Evolutionary conservation across 129 eudicot genomes (phyloP), one percentile per base, ranked within the genome.

Genomic region (Ambrosia artemisiifolia): DNA sequence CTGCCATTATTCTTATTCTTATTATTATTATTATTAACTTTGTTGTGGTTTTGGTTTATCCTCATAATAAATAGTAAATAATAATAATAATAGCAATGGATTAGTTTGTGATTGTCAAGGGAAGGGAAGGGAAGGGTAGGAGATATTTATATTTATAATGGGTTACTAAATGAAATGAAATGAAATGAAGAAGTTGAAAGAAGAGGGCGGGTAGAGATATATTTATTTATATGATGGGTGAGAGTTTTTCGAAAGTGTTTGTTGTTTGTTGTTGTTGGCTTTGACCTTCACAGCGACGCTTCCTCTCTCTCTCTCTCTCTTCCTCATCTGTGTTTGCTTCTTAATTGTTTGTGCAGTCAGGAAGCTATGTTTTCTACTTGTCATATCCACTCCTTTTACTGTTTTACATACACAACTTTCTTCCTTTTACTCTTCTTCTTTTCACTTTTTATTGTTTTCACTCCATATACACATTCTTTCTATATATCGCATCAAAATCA

Each of bases 11-110:
- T 24, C 28, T 24, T 24, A 24, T 24, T 24, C 0, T 24, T 24
- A 24, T 24, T 24, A 24, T 24, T 24, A 24, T 24, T 24, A 24
- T 24, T 24, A 24, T 24, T 24, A 24, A 24, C 28, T 24, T 24
- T 24, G 28, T 33, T 60, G 38, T 54, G 77, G 65, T 77, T 79
- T 69, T 55, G 81, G 82, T 56, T 80, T 82, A 69, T 83, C 89
- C 82, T 85, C 88, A 88, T 85, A 80, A 83, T 82, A 77, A n/a
- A n/a, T n/a, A n/a, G n/a, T n/a, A n/a, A n/a, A 49, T 70, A 49
- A 42, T 11, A 43, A 24, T 24, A 24, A 24, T 24, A 24, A 48
- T 62, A 24, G 28, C 55, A 46, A 70, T 71, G 30, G 17, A 17
- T 19, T 46, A 24, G 28, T 24, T 24, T 24, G 28, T 36, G 47